Conservation (phyloP, 176 grass and related monocot genomes). For the Carex myosuroides region DNA sequence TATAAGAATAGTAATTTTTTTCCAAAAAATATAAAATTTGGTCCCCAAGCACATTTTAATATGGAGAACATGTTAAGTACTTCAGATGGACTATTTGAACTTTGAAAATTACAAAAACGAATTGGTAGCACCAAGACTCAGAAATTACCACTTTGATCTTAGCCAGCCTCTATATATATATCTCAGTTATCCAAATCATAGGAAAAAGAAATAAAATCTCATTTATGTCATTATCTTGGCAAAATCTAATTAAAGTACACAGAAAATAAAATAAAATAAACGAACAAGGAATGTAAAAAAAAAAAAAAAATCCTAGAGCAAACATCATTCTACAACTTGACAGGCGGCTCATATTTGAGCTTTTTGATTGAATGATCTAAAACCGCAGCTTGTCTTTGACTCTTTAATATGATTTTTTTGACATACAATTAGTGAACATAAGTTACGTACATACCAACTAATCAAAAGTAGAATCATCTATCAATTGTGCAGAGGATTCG, state of each 20-base stretch:
- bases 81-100: too few relatives aligned
- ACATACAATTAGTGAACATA: background rate
- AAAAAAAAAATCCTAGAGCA: background rate
- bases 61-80: too few relatives aligned
- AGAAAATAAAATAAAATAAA: background rate
- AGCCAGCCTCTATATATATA: too few relatives aligned
- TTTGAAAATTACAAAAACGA: too few relatives aligned
- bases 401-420: background rate
- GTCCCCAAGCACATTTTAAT: too few relatives aligned
- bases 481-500: constrained; percentile 68
- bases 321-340: constrained; percentile 1
- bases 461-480: constrained; percentile 9
- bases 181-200: background rate
- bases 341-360: background rate
- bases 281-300: background rate
- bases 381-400: background rate
- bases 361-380: background rate
- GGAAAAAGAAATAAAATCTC: background rate
- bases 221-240: background rate
- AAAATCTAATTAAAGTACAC: background rate
- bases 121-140: too few relatives aligned
- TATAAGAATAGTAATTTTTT: too few relatives aligned
- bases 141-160: too few relatives aligned
- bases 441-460: constrained; percentile 1
- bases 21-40: too few relatives aligned